Base-by-base conservation (phyloP, 2,329 filamentous ascomycete species). In the Talaromyces piceae region DNA sequence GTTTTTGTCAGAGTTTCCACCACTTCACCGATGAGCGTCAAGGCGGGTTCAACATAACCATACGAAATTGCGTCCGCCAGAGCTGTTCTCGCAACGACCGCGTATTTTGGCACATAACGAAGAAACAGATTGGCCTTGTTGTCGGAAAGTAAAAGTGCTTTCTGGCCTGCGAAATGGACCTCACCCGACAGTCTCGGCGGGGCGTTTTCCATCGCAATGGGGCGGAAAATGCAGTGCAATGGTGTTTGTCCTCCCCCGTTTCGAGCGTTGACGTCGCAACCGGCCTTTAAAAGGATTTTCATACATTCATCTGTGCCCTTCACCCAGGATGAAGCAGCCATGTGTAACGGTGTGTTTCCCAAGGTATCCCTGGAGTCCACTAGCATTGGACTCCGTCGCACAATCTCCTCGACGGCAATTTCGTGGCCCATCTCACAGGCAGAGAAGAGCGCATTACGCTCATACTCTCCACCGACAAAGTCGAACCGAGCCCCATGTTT, bases 291-390 rank as follows among this genome's bases (percentile, higher is more conserved):
- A 25, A 43, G 22, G 1, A 4, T n/a, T 12, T n/a, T 22, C 39
- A 43, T 4, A 8, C 39, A 43, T 3, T 43, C 22, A 3, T 23
- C 9, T 13, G 39, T 43, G 23, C 20, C 20, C 1, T 43, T 12
- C 23, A n/a, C 23, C 11, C 23, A 43, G 25, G 39, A 43, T 4
- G 39, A 43, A 25, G 39, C 39, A 4, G 39, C 39, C 39, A 43
- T 43, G 39, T 43, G 39, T 16, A 43, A 43, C 25, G 39, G 22
- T 13, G 39, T 43, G 7, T 43, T 43, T 2, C 39, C 39, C 13
- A 43, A 25, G 18, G 3, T 26, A 43, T 54, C 52, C 45, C 54
- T 55, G n/a, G 61, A 37, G 23, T 56, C 49, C 5, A 41, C 53
- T 6, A 69, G 67, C 26, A 2, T 13, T 13, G 8, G 6, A 3